Conservation (phyloP, 2,329 filamentous ascomycete species). For the Apiospora saccharicola region DNA sequence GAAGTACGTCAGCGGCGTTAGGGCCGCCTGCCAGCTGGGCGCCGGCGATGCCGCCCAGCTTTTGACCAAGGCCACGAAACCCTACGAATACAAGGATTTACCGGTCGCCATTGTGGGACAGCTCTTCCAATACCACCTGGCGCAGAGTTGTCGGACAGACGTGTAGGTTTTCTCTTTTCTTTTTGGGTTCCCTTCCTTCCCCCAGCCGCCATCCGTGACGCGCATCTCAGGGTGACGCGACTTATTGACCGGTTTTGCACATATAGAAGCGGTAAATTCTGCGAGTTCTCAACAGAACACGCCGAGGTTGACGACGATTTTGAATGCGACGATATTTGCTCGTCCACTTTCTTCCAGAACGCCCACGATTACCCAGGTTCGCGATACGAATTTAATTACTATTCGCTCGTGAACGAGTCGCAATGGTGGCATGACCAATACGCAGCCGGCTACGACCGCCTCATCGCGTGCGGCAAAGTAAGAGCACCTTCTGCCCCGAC, state of each 20-base stretch:
- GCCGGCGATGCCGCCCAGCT: slow-evolving; percentile 7
- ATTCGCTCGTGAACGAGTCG: neutral
- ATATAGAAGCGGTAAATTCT: slow-evolving; percentile 10
- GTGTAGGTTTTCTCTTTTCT: neutral
- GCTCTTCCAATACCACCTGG: slow-evolving; percentile 6
- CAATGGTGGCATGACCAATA: slow-evolving; percentile 20
- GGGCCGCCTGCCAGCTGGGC: neutral
- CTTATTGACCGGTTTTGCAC: neutral
- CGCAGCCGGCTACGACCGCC: slow-evolving; percentile 9
- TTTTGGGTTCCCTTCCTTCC: no score
- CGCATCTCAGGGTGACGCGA: neutral
- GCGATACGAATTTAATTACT: neutral
- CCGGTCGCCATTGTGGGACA: neutral
- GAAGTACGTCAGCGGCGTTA: slow-evolving; percentile 2
- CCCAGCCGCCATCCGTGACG: neutral
- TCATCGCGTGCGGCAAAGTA: slow-evolving; percentile 14
- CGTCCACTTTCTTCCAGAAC: slow-evolving; percentile 19
- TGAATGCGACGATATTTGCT: slow-evolving; percentile 17
- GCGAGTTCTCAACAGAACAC: slow-evolving; percentile 3
- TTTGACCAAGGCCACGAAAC: neutral
- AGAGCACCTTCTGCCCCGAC: slow-evolving; percentile 1
- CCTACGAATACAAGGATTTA: slow-evolving; percentile 14
- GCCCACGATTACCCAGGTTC: slow-evolving; percentile 7
- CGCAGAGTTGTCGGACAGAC: neutral
- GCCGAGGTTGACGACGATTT: slow-evolving; percentile 1